Conservation (phyloP, 2,329 filamentous ascomycete species). For the Apiospora rasikravindrae region DNA sequence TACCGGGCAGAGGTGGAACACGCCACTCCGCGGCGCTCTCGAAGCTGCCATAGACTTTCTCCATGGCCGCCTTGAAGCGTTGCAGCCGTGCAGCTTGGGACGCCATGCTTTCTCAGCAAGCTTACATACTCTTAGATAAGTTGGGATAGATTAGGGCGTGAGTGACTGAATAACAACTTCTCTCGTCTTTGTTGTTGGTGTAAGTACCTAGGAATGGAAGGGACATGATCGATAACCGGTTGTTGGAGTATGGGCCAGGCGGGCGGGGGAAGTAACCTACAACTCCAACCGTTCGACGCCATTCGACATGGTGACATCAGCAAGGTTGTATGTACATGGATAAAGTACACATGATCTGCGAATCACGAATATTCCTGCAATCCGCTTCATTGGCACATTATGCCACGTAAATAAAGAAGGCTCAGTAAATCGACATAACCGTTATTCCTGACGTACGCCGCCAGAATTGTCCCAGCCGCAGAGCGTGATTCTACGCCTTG, state of each 20-base stretch:
- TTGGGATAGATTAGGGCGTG: background rate
- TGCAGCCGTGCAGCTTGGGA: background rate
- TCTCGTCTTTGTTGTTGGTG: background rate
- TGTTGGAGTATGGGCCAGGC: background rate
- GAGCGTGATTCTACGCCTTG: too few species aligned
- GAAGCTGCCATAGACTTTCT: constrained; percentile 3
- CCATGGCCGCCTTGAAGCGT: constrained; percentile 10
- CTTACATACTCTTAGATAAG: background rate
- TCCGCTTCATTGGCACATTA: background rate
- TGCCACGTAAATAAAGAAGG: too few species aligned
- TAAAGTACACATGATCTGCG: background rate
- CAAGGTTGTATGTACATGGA: background rate
- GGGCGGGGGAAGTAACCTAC: background rate
- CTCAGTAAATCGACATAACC: too few species aligned
- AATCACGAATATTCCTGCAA: background rate
- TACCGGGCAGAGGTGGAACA: constrained; percentile 37
- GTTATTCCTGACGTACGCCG: too few species aligned
- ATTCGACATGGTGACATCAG: constrained; percentile 1
- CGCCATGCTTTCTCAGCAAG: background rate
- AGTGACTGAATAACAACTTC: background rate
- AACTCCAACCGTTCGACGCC: background rate
- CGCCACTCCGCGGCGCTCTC: background rate
- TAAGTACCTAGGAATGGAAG: background rate
- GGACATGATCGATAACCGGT: background rate
- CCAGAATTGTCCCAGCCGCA: too few species aligned